Percentiles rank a stretch among this genome's conserved stretches.
Evolutionary conservation across 129 eudicot genomes (phyloP).

Genomic region (Apium graveolens): DNA sequence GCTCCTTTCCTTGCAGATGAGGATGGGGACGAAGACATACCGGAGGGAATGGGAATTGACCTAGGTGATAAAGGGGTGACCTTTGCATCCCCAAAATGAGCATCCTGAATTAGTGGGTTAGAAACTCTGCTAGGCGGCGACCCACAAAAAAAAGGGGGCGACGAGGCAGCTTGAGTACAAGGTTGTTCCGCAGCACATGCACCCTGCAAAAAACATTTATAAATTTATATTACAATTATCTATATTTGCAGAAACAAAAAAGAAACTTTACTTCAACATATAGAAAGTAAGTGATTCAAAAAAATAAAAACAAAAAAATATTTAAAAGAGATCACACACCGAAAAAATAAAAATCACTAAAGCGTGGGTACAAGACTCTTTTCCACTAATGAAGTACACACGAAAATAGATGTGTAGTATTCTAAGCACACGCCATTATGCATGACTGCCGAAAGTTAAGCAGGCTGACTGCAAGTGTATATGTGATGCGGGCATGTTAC

Average conservation of each 20-base stretch:
- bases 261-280: background rate
- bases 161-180: slow-evolving; percentile 66
- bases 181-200: slow-evolving; percentile 50
- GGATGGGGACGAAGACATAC: slow-evolving; percentile 41
- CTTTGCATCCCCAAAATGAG: slow-evolving; percentile 69
- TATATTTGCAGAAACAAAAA: background rate
- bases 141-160: slow-evolving; percentile 99
- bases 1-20: slow-evolving; percentile 60
- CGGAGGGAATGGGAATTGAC: slow-evolving; percentile 53
- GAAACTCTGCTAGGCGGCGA: slow-evolving; percentile 99
- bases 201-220: slow-evolving; percentile 29
- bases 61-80: slow-evolving; percentile 54
- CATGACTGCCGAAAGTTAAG: background rate
- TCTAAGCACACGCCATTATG: background rate
- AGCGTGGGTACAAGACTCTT: background rate
- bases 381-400: background rate
- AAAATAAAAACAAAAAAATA: background rate
- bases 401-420: background rate
- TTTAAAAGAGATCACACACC: background rate
- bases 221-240: background rate
- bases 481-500: background rate
- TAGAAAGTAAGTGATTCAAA: background rate
- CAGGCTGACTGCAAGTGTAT: background rate
- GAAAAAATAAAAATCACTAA: background rate
- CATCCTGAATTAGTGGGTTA: slow-evolving; percentile 96